Conservation (phyloP, 73 alveolate genomes). For the Tetrahymena malaccensis region DNA sequence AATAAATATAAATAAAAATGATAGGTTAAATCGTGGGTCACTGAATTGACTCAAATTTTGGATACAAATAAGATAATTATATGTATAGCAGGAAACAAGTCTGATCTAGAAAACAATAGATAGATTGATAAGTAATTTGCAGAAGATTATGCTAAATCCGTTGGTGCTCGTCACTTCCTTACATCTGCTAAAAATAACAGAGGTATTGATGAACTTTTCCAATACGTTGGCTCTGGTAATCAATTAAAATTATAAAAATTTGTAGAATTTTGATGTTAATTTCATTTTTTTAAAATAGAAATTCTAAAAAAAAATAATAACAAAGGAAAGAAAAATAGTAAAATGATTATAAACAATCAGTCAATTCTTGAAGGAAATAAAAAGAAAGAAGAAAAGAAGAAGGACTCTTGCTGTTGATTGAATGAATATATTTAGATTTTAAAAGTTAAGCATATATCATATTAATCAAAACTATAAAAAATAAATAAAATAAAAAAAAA, state of each 20-base stretch:
- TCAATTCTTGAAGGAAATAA: background rate
- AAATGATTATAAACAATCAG: background rate
- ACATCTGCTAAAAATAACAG: conserved; percentile 78
- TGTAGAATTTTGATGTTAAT: background rate
- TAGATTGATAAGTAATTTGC: conserved; percentile 26
- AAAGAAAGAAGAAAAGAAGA: too few relatives aligned
- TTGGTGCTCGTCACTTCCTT: conserved; percentile 62
- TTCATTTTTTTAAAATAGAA: background rate
- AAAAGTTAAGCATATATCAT: too few relatives aligned
- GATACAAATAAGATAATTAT: conserved; percentile 59
- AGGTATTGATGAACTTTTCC: conserved; percentile 62
- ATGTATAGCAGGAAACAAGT: conserved; percentile 73
- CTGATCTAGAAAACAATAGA: conserved; percentile 67
- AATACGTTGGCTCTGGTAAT: conserved; percentile 22
- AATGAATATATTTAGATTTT: background rate
- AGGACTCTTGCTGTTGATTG: background rate
- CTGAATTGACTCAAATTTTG: conserved; percentile 58
- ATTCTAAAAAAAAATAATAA: background rate
- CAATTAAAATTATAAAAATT: too few relatives aligned
- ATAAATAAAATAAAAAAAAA: too few relatives aligned
- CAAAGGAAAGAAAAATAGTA: background rate
- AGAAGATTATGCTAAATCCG: conserved; percentile 54
- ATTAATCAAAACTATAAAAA: too few relatives aligned
- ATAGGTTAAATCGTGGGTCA: conserved; percentile 64
- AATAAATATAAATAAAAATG: too few relatives aligned